These are phyloP conservation scores for Fusarium penzigii DNA, from an alignment of 2,329 filamentous ascomycete genomes.

Conservation along the genomic window DNA sequence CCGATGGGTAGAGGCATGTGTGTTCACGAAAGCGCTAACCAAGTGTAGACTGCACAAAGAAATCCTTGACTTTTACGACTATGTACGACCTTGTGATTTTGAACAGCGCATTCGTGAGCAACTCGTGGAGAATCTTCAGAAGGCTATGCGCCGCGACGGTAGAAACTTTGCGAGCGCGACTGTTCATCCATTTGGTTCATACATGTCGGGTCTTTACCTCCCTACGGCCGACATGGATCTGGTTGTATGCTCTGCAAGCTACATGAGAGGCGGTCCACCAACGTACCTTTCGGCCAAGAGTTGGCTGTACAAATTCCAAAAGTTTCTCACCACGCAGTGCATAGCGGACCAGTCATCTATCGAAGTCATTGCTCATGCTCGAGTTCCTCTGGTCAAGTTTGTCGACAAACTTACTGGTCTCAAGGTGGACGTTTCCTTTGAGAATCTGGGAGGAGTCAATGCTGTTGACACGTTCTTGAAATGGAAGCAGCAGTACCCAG, in stretches of 20 bases:
- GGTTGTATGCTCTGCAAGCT: slow-evolving; percentile 68
- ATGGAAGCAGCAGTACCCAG: slow-evolving; percentile 80
- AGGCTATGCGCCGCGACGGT: slow-evolving; percentile 52
- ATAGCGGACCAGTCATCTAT: slow-evolving; percentile 62
- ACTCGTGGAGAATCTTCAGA: slow-evolving; percentile 69
- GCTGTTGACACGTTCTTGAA: slow-evolving; percentile 78
- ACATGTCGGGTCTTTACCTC: slow-evolving; percentile 74
- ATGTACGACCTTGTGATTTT: slow-evolving; percentile 73
- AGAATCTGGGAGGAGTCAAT: slow-evolving; percentile 79
- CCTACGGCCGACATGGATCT: slow-evolving; percentile 90
- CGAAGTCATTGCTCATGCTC: slow-evolving; percentile 71
- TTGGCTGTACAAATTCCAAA: slow-evolving; percentile 63
- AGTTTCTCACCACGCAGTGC: slow-evolving; percentile 55
- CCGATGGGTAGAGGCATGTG: background rate
- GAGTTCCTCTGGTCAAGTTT: slow-evolving; percentile 92
- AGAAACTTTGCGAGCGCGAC: slow-evolving; percentile 60
- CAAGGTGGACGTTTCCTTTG: slow-evolving; percentile 91
- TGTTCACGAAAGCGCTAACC: too few relatives aligned
- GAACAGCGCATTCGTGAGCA: slow-evolving; percentile 75
- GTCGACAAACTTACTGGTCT: slow-evolving; percentile 76
- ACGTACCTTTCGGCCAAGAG: slow-evolving; percentile 52
- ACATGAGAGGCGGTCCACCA: slow-evolving; percentile 52
- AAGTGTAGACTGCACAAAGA: slow-evolving; percentile 77
- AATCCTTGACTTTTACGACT: slow-evolving; percentile 85
- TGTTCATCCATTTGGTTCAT: slow-evolving; percentile 86